Evolutionary conservation across 805 yeast genomes (phyloP).

Genomic region (Zygoascus bituminiphila): DNA sequence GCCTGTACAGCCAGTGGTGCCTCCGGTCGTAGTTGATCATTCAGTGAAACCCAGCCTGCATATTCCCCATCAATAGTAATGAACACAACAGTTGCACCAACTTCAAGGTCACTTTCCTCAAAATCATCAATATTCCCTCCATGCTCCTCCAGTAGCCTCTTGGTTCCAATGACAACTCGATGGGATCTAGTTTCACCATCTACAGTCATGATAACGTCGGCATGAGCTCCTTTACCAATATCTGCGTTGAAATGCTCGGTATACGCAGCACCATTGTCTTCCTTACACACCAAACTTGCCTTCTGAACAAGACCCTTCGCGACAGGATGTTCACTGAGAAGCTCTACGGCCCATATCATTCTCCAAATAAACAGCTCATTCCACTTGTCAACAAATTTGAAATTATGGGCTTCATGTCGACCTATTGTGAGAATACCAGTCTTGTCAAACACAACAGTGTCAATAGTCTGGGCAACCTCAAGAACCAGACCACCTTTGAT

Average conservation of each 20-base stretch:
- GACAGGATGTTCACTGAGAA: conserved; percentile 78
- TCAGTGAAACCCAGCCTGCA: conserved; percentile 57
- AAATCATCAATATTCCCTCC: neutral
- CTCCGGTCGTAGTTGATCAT: conserved; percentile 61
- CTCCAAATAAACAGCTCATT: neutral
- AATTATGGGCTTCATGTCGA: conserved; percentile 18
- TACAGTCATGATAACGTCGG: conserved; percentile 15
- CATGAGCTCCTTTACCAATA: conserved; percentile 30
- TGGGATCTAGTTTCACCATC: conserved; percentile 15
- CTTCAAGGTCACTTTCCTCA: conserved; percentile 19
- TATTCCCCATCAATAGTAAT: conserved; percentile 51
- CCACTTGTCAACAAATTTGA: neutral
- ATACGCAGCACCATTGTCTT: conserved; percentile 8
- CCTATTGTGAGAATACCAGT: conserved; percentile 95
- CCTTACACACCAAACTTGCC: conserved; percentile 21
- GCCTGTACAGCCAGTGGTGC: conserved; percentile 52
- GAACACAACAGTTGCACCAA: conserved; percentile 42
- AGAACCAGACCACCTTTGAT: conserved; percentile 90
- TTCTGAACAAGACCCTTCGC: conserved; percentile 57
- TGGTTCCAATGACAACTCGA: conserved; percentile 48
- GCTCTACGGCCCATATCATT: conserved; percentile 41
- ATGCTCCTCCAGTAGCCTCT: conserved; percentile 9
- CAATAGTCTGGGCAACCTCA: conserved; percentile 59
- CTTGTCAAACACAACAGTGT: conserved; percentile 77
- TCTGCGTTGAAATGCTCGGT: conserved; percentile 20